Percentiles rank a stretch among this genome's conserved stretches.
Evolutionary conservation across 768 basidiomycete genomes (phyloP).

Genomic region (Suillus alpinus): DNA sequence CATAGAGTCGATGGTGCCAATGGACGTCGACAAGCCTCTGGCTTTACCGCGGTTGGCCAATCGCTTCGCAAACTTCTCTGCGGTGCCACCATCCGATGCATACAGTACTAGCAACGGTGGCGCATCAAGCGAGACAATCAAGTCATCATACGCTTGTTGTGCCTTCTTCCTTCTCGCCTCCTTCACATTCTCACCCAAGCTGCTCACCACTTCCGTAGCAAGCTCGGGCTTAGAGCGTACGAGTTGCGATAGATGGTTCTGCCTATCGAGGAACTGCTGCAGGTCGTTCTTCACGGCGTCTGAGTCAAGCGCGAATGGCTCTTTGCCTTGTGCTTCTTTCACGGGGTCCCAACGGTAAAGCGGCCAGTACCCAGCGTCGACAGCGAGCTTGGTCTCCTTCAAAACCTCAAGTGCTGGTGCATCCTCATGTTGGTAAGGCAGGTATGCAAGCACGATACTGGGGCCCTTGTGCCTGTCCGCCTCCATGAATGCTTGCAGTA

Average conservation of each 20-base stretch:
- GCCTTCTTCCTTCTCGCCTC: constrained; percentile 82
- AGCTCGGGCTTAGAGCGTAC: constrained; percentile 77
- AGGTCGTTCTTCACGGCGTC: constrained; percentile 93
- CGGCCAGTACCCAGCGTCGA: constrained; percentile 97
- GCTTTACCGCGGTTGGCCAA: constrained; percentile 79
- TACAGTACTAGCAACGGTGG: constrained; percentile 89
- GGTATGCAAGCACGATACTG: constrained; percentile 88
- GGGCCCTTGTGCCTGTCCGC: constrained; percentile 90
- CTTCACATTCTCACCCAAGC: constrained; percentile 79
- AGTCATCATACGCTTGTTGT: constrained; percentile 77
- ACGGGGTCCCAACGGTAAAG: constrained; percentile 96
- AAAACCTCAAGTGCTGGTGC: constrained; percentile 83
- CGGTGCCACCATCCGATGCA: constrained; percentile 91
- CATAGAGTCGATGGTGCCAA: constrained; percentile 80
- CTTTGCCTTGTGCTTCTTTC: constrained; percentile 69
- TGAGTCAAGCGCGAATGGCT: constrained; percentile 91
- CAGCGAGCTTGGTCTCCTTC: constrained; percentile 95
- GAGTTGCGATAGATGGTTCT: constrained; percentile 96
- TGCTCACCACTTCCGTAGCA: constrained; percentile 78
- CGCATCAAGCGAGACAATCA: constrained; percentile 82
- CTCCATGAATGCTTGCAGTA: constrained; percentile 86
- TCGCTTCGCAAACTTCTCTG: constrained; percentile 95
- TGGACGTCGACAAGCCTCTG: constrained; percentile 74
- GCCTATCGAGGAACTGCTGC: constrained; percentile 89
- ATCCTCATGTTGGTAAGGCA: constrained; percentile 81